phyloP scores from a whole-genome alignment of 768 basidiomycete species.

The Termitomyces bulborhizus region DNA sequence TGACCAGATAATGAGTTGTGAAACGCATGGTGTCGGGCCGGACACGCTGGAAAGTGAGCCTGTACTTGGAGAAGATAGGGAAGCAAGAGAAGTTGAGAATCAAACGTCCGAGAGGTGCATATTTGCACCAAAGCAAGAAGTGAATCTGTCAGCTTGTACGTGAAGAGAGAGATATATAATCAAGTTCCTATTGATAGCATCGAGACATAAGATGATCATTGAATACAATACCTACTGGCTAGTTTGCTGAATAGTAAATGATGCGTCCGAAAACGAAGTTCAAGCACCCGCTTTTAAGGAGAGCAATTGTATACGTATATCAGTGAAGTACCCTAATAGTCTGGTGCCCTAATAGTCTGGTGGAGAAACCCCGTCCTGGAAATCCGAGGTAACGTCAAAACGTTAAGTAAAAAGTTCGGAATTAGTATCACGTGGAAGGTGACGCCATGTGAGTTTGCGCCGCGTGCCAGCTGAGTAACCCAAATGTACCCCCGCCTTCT shows the following conservation, averaged over 20 bases:
- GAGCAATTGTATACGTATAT: not conserved
- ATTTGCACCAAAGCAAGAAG: not conserved
- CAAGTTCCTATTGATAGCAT: too few relatives aligned
- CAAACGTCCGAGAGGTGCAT: too few relatives aligned
- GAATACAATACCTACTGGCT: not conserved
- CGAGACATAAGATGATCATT: too few relatives aligned
- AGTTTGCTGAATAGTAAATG: not conserved
- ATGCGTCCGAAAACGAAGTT: not conserved
- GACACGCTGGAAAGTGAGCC: not conserved
- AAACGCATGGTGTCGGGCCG: not conserved
- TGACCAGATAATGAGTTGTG: not conserved
- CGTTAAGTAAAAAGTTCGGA: not conserved
- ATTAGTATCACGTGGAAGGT: slow-evolving; percentile 5
- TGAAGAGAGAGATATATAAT: not conserved
- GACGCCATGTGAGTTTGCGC: slow-evolving; percentile 6
- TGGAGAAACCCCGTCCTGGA: not conserved
- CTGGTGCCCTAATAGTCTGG: too few relatives aligned
- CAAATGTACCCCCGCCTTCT: slow-evolving; percentile 13
- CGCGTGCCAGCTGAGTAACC: slow-evolving; percentile 10
- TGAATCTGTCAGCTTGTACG: not conserved
- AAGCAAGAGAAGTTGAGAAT: not conserved
- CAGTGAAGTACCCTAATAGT: not conserved
- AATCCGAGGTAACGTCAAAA: not conserved
- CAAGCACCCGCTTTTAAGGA: not conserved
- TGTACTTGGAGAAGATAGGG: too few relatives aligned